Evolutionary conservation across 768 basidiomycete genomes (phyloP).

Genomic region (Rossbeevera mucosa): DNA sequence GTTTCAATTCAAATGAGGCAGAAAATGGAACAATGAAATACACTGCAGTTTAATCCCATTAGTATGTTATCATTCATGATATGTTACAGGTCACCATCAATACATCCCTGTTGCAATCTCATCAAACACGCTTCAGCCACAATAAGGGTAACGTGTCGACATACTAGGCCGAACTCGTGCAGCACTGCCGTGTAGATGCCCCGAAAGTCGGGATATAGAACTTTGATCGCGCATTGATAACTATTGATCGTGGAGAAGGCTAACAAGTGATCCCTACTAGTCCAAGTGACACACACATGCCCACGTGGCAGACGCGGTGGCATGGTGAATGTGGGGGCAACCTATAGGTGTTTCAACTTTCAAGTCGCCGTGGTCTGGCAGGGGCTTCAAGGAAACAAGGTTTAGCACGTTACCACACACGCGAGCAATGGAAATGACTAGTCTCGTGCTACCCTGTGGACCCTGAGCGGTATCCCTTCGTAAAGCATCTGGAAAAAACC

Average conservation of each 20-base stretch:
- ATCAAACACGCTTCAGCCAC: background rate
- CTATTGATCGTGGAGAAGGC: background rate
- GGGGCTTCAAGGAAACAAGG: background rate
- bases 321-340: background rate
- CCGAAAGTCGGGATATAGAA: background rate
- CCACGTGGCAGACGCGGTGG: background rate
- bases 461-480: background rate
- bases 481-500: background rate
- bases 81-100: background rate
- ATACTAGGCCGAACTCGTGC: background rate
- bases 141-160: background rate
- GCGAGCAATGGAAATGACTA: background rate
- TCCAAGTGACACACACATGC: background rate
- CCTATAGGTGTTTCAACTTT: background rate
- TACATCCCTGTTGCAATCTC: background rate
- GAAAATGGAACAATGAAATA: background rate
- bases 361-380: background rate
- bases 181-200: background rate
- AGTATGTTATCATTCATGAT: background rate
- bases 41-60: background rate
- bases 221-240: background rate
- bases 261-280: background rate
- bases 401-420: background rate
- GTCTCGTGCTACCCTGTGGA: background rate
- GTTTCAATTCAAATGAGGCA: background rate